Evolutionary conservation across 192 early-diverging fungal species (phyloP).

Genomic region (Linnemannia exigua): DNA sequence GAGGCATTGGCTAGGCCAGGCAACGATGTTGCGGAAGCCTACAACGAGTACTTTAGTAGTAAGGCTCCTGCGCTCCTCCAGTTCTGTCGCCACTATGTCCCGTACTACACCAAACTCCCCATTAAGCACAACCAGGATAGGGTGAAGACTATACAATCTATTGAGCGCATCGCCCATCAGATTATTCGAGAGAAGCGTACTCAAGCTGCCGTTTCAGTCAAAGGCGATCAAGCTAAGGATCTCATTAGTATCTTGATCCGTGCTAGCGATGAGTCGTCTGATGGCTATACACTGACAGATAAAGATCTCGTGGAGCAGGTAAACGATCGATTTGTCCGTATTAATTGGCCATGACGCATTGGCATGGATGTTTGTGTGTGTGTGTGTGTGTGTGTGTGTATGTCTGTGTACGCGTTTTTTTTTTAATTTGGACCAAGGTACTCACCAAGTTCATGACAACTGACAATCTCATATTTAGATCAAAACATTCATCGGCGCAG

Average conservation of each 20-base stretch:
- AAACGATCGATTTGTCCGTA: too few species aligned
- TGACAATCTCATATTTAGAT: too few species aligned
- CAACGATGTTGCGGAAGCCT: constrained; percentile 56
- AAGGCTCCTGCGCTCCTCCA: constrained; percentile 13
- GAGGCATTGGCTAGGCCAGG: constrained; percentile 38
- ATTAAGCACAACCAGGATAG: constrained; percentile 33
- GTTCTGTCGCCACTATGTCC: constrained; percentile 26
- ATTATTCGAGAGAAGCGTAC: constrained; percentile 50
- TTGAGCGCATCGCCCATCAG: constrained; percentile 35
- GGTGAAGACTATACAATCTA: constrained; percentile 11
- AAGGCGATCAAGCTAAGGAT: constrained; percentile 38
- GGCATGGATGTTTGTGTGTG: too few species aligned
- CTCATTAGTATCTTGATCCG: constrained; percentile 57
- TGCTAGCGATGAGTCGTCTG: constrained; percentile 42
- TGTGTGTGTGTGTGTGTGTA: too few species aligned
- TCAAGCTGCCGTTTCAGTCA: constrained; percentile 12
- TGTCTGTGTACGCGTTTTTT: too few species aligned
- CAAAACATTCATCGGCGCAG: constrained; percentile 69
- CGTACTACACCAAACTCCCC: constrained; percentile 13
- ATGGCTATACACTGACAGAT: constrained; percentile 55
- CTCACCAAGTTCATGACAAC: too few species aligned
- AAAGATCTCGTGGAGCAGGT: constrained; percentile 65
- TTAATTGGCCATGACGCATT: too few species aligned
- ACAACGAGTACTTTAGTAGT: constrained; percentile 43
- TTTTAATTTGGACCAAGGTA: too few species aligned